Percentiles rank a stretch among this genome's conserved stretches.
These are phyloP conservation scores for Apiospora aurea DNA, from an alignment of 2,329 filamentous ascomycete genomes.

Conservation along the genomic window DNA sequence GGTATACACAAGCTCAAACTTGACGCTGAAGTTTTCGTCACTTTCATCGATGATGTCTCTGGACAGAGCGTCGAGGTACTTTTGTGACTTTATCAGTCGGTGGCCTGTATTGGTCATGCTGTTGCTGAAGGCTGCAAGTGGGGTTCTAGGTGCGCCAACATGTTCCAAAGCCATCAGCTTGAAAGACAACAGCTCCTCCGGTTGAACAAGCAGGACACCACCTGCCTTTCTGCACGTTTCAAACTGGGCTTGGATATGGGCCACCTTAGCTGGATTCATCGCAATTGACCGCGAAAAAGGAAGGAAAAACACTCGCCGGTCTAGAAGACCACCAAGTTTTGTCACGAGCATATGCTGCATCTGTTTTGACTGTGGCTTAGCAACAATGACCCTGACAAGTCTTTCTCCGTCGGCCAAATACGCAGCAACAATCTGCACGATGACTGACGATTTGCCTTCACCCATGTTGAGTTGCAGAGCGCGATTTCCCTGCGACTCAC, in stretches of 20 bases:
- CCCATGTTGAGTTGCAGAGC: slow-evolving; percentile 55
- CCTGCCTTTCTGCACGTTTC: slow-evolving; percentile 55
- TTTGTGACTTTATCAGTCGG: slow-evolving; percentile 48
- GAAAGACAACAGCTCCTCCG: slow-evolving; percentile 71
- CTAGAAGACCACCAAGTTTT: slow-evolving; percentile 62
- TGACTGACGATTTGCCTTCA: slow-evolving; percentile 73
- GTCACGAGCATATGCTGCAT: slow-evolving; percentile 63
- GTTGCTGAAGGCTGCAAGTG: slow-evolving; percentile 28
- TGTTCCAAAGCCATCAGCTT: slow-evolving; percentile 65
- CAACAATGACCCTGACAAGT: slow-evolving; percentile 65
- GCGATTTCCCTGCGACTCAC: slow-evolving; percentile 33
- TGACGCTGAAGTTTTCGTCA: slow-evolving; percentile 67
- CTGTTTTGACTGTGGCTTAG: slow-evolving; percentile 66
- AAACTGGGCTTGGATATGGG: slow-evolving; percentile 62
- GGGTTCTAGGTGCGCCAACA: slow-evolving; percentile 25
- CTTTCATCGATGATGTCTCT: slow-evolving; percentile 71
- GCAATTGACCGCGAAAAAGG: slow-evolving; percentile 63
- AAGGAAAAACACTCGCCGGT: slow-evolving; percentile 61
- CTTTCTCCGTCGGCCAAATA: slow-evolving; percentile 56
- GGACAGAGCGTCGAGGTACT: slow-evolving; percentile 50
- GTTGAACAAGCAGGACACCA: slow-evolving; percentile 67
- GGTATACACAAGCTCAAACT: slow-evolving; percentile 70
- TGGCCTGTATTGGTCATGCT: slow-evolving; percentile 43
- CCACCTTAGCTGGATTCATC: slow-evolving; percentile 41
- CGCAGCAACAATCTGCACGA: slow-evolving; percentile 68